Conservation (phyloP, 1,139 yeast species). For the Candida pseudoviswanathii region DNA sequence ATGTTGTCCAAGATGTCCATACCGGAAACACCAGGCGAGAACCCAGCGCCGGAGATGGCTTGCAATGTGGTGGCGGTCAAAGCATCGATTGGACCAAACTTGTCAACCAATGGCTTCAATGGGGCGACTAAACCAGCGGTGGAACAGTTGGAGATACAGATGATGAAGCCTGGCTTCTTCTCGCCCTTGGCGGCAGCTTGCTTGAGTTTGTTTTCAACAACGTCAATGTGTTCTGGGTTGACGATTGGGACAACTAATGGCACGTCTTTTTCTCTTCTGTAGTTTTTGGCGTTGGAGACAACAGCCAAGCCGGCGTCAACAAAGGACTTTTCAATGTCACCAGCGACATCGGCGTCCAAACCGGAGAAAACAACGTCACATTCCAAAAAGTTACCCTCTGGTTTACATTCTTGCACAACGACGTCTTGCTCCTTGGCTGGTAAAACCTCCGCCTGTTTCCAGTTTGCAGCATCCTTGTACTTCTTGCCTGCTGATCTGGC, state of each 20-base stretch:
- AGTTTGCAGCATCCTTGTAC: slow-evolving; percentile 81
- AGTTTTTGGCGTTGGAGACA: slow-evolving; percentile 93
- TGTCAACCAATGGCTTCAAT: slow-evolving; percentile 83
- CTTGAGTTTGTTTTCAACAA: slow-evolving; percentile 63
- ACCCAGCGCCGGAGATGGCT: slow-evolving; percentile 98
- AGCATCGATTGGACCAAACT: slow-evolving; percentile 85
- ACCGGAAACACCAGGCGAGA: slow-evolving; percentile 96
- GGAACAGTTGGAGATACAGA: slow-evolving; percentile 96
- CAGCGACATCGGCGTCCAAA: slow-evolving; percentile 90
- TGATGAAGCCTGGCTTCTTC: slow-evolving; percentile 74
- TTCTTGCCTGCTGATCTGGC: slow-evolving; percentile 89
- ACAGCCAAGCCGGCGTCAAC: slow-evolving; percentile 80
- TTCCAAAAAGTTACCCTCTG: slow-evolving; percentile 70
- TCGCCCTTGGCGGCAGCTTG: slow-evolving; percentile 56
- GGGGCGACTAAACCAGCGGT: slow-evolving; percentile 99
- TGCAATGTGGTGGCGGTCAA: slow-evolving; percentile 92
- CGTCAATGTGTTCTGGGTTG: slow-evolving; percentile 87
- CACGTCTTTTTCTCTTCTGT: slow-evolving; percentile 83
- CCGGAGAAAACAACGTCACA: slow-evolving; percentile 97
- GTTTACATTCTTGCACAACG: slow-evolving; percentile 74
- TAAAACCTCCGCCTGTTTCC: slow-evolving; percentile 90
- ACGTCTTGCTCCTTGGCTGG: slow-evolving; percentile 69
- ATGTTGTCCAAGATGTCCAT: slow-evolving; percentile 93
- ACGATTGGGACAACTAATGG: slow-evolving; percentile 96
- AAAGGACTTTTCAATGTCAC: slow-evolving; percentile 84